These are phyloP conservation scores for Saccharomycopsis selenospora DNA, from an alignment of 805 yeast species.

Conservation along the genomic window DNA sequence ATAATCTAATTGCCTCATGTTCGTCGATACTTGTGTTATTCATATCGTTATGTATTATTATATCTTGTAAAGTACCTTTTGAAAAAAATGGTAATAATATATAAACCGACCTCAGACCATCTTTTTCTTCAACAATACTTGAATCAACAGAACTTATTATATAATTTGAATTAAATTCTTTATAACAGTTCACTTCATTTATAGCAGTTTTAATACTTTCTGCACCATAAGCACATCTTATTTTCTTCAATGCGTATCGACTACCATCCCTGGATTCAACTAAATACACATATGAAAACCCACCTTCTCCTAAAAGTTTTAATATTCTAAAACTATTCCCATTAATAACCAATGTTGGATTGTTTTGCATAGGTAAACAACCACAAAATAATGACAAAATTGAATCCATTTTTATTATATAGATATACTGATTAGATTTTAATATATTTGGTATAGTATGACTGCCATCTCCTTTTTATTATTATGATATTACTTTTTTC, in stretches of 20 bases:
- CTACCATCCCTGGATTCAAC: slow-evolving; percentile 45
- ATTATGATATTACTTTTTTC: too few relatives aligned
- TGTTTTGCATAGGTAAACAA: slow-evolving; percentile 12
- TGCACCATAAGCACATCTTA: slow-evolving; percentile 80
- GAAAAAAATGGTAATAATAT: slow-evolving; percentile 74
- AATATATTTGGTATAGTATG: too few relatives aligned
- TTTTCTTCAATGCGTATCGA: slow-evolving; percentile 72
- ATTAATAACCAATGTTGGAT: slow-evolving; percentile 43
- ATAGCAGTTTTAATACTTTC: slow-evolving; percentile 67
- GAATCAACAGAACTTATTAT: slow-evolving; percentile 68
- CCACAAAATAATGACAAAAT: slow-evolving; percentile 10
- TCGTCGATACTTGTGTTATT: slow-evolving; percentile 50
- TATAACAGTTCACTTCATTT: slow-evolving; percentile 71
- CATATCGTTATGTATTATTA: slow-evolving; percentile 58
- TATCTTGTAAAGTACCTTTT: slow-evolving; percentile 71
- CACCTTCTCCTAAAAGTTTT: slow-evolving; percentile 83
- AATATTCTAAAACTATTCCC: slow-evolving; percentile 54
- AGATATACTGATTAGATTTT: too few relatives aligned
- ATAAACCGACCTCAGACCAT: slow-evolving; percentile 74
- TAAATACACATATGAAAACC: slow-evolving; percentile 78
- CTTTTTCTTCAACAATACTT: slow-evolving; percentile 60
- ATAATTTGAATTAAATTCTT: slow-evolving; percentile 59
- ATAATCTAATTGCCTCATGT: slow-evolving; percentile 50
- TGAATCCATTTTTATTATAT: background rate
- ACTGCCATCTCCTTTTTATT: too few relatives aligned